Percentiles rank a stretch among this genome's conserved stretches.
These are phyloP conservation scores for Geosmithia morbida DNA, from an alignment of 2,329 filamentous ascomycete genomes.

Conservation along the genomic window DNA sequence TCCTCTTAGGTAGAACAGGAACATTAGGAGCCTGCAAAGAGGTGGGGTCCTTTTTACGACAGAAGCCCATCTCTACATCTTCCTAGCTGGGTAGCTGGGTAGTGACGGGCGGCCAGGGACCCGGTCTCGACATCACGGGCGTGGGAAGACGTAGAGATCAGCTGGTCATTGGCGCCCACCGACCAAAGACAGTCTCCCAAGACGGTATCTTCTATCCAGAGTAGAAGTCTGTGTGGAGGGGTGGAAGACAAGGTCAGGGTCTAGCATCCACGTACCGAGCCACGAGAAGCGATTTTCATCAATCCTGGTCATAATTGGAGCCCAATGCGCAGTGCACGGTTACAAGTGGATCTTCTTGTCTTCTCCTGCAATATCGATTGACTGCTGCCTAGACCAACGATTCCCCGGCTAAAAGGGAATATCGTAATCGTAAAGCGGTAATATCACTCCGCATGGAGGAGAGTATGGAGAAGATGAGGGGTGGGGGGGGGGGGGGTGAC, in stretches of 20 bases:
- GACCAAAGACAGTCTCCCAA: not conserved
- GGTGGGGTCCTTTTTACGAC: not conserved
- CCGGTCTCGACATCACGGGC: not conserved
- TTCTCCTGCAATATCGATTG: not conserved
- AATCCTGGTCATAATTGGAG: not conserved
- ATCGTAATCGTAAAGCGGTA: not conserved
- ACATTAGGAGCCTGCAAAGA: not conserved
- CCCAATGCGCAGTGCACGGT: not conserved
- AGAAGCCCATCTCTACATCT: not conserved
- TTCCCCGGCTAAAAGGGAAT: not conserved
- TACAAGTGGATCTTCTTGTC: not conserved
- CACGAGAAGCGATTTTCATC: not conserved
- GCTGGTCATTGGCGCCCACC: too few species aligned
- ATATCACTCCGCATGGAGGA: not conserved
- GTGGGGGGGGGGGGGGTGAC: too few species aligned
- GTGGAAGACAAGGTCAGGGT: too few species aligned
- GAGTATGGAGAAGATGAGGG: not conserved
- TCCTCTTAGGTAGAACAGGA: not conserved
- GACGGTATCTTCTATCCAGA: too few species aligned
- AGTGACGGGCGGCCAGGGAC: not conserved
- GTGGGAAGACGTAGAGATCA: too few species aligned
- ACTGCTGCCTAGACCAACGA: not conserved
- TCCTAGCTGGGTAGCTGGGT: too few species aligned
- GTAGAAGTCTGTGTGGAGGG: too few species aligned
- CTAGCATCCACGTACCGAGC: too few species aligned